Conservation (phyloP, 2,329 filamentous ascomycete genomes). For the Fusarium xylarioides region DNA sequence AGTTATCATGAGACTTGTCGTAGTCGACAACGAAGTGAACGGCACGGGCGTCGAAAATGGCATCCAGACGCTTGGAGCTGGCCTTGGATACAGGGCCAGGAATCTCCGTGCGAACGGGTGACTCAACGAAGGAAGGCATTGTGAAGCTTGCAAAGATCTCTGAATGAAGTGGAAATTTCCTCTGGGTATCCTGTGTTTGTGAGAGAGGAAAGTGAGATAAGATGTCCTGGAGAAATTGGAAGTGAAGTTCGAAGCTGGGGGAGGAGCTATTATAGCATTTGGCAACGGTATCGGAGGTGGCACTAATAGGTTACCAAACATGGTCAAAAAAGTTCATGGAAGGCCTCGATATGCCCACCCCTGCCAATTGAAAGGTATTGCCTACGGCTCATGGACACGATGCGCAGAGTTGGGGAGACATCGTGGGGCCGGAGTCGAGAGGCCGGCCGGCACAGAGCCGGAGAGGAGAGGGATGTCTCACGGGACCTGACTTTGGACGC, state of each 20-base stretch:
- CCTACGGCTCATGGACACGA: slow-evolving; percentile 35
- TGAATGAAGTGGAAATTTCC: slow-evolving; percentile 1
- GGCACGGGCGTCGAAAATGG: slow-evolving; percentile 61
- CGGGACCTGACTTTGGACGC: slow-evolving; percentile 35
- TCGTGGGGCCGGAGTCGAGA: slow-evolving; percentile 43
- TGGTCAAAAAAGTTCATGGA: slow-evolving; percentile 25
- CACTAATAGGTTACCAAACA: slow-evolving; percentile 14
- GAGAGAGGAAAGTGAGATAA: slow-evolving; percentile 22
- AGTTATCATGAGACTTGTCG: slow-evolving; percentile 61
- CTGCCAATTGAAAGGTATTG: slow-evolving; percentile 8
- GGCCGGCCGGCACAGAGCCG: slow-evolving; percentile 41
- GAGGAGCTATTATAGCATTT: slow-evolving; percentile 43
- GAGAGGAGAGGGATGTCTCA: slow-evolving; percentile 29
- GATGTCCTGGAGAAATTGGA: slow-evolving; percentile 30
- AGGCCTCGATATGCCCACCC: slow-evolving; percentile 28
- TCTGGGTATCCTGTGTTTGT: slow-evolving; percentile 25
- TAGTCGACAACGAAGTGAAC: slow-evolving; percentile 64
- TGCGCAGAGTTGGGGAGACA: slow-evolving; percentile 1
- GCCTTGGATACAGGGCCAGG: slow-evolving; percentile 53
- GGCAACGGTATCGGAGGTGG: slow-evolving; percentile 26
- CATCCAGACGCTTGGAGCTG: slow-evolving; percentile 53
- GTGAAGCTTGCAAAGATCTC: slow-evolving; percentile 26
- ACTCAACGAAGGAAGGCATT: slow-evolving; percentile 49
- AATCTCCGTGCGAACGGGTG: slow-evolving; percentile 49
- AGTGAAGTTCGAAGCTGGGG: slow-evolving; percentile 25